Base-by-base conservation (phyloP, 2,329 filamentous ascomycete genomes). In the Ophiostoma sp. region DNA sequence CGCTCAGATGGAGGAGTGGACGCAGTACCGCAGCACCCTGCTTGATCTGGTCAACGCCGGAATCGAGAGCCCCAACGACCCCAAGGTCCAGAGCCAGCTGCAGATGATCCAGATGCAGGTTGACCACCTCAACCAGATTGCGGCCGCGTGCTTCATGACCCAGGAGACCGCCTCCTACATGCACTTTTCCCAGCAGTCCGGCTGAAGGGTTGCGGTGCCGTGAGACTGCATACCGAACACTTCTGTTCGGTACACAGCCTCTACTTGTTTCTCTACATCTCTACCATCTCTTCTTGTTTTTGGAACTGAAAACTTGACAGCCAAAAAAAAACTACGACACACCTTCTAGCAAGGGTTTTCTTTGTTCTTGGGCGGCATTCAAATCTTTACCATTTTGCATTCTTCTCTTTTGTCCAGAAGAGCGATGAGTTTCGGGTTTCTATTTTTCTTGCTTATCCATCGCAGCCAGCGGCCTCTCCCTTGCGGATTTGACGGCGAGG, bases 1-100 rank as follows among this genome's bases (percentile, higher is more conserved):
- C 73, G 75, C 77, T 73, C 81, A 82, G 65, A 76, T 82, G 66
- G 81, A 85, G 70, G 80, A 84, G 73, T 87, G 84, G 85, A 78
- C 84, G 74, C 84, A 87, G 72, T 86, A 89, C 77, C 88, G 85
- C 77, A 84, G 83, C 74, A 83, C 82, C 49, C 83, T 92, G 65
- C 84, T 89, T 73, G 81, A 81, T 70, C 84, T 90, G 55, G 79
- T 88, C 62, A 78, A 79, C 66, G 27, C 8, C 6, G 78, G 77
- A 64, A 80, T 84, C 70, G 76, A 74, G 72, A 80, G 82, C 74
- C 83, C 84, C 16, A 80, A 82, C 71, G 83, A 85, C 70, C 76
- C 80, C 66, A 80, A 84, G 70, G 84, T 83, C 71, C 77, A 86
- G 70, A 80, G 85, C 70, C 81, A 84, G 68, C 81, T 89, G 73